Evolutionary conservation across 2,329 filamentous ascomycete species (phyloP), one percentile per base, ranked within the genome.

Genomic region (Boeremia exigua): DNA sequence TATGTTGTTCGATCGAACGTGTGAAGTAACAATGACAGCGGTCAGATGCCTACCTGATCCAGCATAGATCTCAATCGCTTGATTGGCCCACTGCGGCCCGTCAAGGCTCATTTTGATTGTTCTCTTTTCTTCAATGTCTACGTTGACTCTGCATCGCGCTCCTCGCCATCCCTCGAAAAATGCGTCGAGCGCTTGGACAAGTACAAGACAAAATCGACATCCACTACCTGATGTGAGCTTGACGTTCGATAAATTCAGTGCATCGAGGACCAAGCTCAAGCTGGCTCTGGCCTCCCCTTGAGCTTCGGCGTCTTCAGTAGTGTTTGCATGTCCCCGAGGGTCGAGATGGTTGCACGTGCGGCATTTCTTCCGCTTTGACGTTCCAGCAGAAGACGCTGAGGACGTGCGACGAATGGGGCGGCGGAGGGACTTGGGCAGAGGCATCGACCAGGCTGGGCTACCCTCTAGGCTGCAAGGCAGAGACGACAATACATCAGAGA

Each of bases 281-380:
- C 55, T 66, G 6, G 65, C 52, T 25, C 40, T 52, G n/a, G 59
- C 46, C 14, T 58, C 57, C 34, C 67, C 66, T 2, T 50, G 43
- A 7, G 57, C 48, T 30, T 71, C 69, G 14, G 57, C 51, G 11
- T 60, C 52, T 42, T 66, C 64, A 0, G 63, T 39, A n/a, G 69
- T 62, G 37, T 56, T 69, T 28, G 60, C 12, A 56, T 73, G 70
- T 8, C 59, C 65, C 14, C 67, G 59, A 1, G 70, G 67, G 45
- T 72, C 65, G 27, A 73, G 59, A 42, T 71, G 68, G 46, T 72
- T 62, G 57, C 72, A 74, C 8, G 49, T 60, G 25, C 55, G 62
- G 53, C 70, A 74, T 55, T 50, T 60, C 44, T 58, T 68, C n/a
- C 66, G 40, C 17, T 30, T 63, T n/a, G 53, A 36, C 52, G 60